phyloP scores from a whole-genome alignment of 768 basidiomycete species.

The Pleurotus djamor region DNA sequence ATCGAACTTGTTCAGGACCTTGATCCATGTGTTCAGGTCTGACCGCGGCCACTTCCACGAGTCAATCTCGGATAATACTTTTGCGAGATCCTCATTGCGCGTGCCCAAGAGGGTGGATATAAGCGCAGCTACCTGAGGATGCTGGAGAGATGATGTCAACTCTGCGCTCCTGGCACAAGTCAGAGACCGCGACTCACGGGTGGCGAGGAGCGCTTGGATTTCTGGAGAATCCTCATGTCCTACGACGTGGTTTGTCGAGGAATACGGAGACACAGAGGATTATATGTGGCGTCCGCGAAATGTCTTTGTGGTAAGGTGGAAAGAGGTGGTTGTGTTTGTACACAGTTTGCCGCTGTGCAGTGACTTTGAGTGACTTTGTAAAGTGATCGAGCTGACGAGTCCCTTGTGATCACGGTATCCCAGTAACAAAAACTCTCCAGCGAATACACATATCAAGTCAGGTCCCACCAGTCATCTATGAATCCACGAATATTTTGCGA shows the following conservation, averaged over 20 bases:
- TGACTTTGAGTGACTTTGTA: not conserved
- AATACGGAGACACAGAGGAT: slow-evolving; percentile 11
- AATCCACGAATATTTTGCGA: too few relatives aligned
- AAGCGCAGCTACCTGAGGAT: slow-evolving; percentile 78
- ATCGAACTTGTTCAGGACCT: slow-evolving; percentile 96
- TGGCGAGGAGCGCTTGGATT: slow-evolving; percentile 77
- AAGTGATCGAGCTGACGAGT: not conserved
- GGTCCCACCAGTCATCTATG: too few relatives aligned
- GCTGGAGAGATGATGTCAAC: slow-evolving; percentile 38
- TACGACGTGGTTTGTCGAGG: slow-evolving; percentile 47
- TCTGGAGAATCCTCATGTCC: slow-evolving; percentile 87
- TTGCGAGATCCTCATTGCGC: slow-evolving; percentile 67
- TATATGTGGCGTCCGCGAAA: slow-evolving; percentile 1
- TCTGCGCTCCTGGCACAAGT: slow-evolving; percentile 14
- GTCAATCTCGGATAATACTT: slow-evolving; percentile 66
- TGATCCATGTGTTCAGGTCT: slow-evolving; percentile 96
- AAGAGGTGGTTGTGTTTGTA: not conserved
- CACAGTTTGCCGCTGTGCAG: too few relatives aligned
- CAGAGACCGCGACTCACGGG: slow-evolving; percentile 51
- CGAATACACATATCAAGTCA: not conserved
- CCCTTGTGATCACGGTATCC: not conserved
- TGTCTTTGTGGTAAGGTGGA: not conserved
- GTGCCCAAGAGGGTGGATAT: slow-evolving; percentile 68
- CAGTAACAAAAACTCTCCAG: not conserved
- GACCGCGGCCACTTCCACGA: slow-evolving; percentile 95